Base-by-base conservation (phyloP, 257 asterid species). In the Fraxinus quadrangulata region DNA sequence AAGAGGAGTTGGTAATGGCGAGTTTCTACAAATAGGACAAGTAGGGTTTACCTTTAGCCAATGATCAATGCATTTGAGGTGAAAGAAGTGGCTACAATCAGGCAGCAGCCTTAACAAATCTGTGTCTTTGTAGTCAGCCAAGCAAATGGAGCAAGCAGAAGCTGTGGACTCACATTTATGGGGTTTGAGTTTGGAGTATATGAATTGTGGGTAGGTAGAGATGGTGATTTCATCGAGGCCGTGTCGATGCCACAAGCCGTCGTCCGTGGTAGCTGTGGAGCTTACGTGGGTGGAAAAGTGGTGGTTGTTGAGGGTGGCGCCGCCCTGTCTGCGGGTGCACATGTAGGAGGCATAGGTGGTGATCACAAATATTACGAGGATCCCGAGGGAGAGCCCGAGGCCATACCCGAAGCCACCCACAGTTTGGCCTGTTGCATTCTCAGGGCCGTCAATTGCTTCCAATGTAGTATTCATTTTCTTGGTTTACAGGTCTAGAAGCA, bases 11-110 rank as follows among this genome's bases (percentile, higher is more conserved):
- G 74, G 76, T 65, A 77, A 40, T 2, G 90, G 83, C 11, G 91
- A 88, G 69, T 75, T 85, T 65, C 94, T 81, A 63, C 97, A 92
- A 67, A 90, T 77, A 28, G 97, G 97, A n/a, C 96, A 92, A 16
- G 89, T 80, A 4, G 89, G 80, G 23, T 85, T 84, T 3, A 78
- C 75, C 78, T 81, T 84, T 1, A 90, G 86, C 96, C 97, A 92
- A 19, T 83, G 86, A 75, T 92, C 97, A 37, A 90, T 71, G 75
- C 97, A 90, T 68, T 47, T 85, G 78, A 80, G 79, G 79, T 92
- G 97, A 67, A 90, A 92, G 23, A 87, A 30, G 75, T 91, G 92
- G 11, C 89, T 87, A 73, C 95, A 91, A 51, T 88, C 85, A 26
- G 90, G 92, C 81, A 90, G 56, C 79, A 88, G 33, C 72, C 97